These are phyloP conservation scores for Leptosphaerulina australis DNA, from an alignment of 2,329 filamentous ascomycete species.

Conservation along the genomic window DNA sequence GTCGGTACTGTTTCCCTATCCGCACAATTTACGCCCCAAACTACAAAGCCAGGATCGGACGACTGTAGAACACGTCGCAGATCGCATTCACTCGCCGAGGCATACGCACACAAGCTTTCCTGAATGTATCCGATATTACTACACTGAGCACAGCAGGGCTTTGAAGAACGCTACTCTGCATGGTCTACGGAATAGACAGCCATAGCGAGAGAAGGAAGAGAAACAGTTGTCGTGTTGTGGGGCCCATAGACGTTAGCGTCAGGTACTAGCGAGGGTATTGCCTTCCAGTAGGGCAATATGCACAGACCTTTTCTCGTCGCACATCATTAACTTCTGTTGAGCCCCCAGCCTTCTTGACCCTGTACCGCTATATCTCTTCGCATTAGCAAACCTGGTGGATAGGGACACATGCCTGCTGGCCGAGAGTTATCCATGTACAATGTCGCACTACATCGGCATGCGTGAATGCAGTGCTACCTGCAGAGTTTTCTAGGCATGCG, in stretches of 20 bases:
- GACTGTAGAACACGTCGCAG: not conserved
- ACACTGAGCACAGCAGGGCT: not conserved
- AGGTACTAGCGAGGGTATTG: slow-evolving; percentile 1
- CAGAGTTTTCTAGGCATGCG: slow-evolving; percentile 1
- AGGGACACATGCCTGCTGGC: not conserved
- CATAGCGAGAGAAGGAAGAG: not conserved
- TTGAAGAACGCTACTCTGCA: slow-evolving; percentile 1
- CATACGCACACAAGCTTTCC: slow-evolving; percentile 3
- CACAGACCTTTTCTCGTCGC: not conserved
- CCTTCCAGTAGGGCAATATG: not conserved
- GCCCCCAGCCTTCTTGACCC: not conserved
- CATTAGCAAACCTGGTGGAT: not conserved
- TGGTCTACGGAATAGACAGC: not conserved
- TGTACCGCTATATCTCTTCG: slow-evolving; percentile 3
- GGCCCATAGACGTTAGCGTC: slow-evolving; percentile 4
- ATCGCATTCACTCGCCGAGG: not conserved
- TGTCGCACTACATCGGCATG: slow-evolving; percentile 7
- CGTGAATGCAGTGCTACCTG: slow-evolving; percentile 7
- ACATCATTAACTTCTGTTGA: slow-evolving; percentile 10
- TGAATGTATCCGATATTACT: slow-evolving; percentile 1
- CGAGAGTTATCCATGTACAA: not conserved
- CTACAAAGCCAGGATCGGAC: not conserved
- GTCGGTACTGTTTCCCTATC: slow-evolving; percentile 8
- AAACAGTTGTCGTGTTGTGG: slow-evolving; percentile 7
- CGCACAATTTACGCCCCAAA: not conserved